Base-by-base conservation (phyloP, 805 yeast species). In the Candida sphagnicola region DNA sequence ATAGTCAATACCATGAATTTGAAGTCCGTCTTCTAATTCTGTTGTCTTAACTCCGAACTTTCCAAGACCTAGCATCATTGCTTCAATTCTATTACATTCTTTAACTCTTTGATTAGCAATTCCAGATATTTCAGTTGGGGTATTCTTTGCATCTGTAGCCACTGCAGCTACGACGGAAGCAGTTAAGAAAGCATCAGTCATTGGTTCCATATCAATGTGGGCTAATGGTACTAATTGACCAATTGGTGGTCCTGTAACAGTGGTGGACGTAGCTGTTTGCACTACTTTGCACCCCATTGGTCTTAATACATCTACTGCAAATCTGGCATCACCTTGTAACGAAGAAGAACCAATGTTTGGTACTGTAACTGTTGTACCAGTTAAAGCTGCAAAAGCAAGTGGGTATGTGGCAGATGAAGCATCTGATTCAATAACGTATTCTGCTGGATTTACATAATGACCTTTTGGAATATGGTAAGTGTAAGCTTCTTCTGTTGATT, bases 401-500 rank as follows among this genome's bases (percentile, higher is more conserved):
- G 99, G 99, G 53, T 93, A 93, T 8, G 99, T 93, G 1, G 99
- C 98, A 6, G 96, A 86, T 12, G 96, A 87, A 15, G 99, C 99
- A 62, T 93, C 99, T 12, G 96, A 85, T 65, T 93, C 99, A 48
- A 93, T 80, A 21, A 85, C 87, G 54, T 93, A 93, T 49, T 82
- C 90, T 1, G 71, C 47, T 19, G 99, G 99, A 46, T 91, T 87
- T 25, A 60, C 62, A 61, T 93, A 93, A 14, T 69, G 68, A 4
- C 90, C 96, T 50, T 76, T 76, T 37, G 98, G 98, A 61, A 93
- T 88, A 56, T 82, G 85, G 62, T 93, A 93, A 34, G 97, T 88
- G 69, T 86, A 77, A 21, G 75, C 80, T 57, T 87, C 91, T 23
- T 83, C 74, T 5, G 68, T 56, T 3, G 95, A 83, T 48, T 75